Conservation (phyloP, 352 stramenopile genomes). For the Phytopythium boreale region DNA sequence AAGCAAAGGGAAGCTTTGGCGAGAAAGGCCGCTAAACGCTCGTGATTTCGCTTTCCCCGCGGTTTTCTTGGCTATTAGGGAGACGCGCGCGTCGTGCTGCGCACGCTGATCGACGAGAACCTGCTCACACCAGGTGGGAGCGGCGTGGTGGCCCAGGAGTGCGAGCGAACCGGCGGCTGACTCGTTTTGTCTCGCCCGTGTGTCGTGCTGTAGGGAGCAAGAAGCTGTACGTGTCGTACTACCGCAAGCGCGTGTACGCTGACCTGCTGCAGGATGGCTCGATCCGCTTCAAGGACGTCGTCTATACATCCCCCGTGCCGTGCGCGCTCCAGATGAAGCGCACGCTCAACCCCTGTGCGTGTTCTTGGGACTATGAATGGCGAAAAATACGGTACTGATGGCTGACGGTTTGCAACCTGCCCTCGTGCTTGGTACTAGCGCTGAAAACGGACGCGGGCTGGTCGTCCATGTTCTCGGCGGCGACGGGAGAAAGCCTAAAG, state of each 20-base stretch:
- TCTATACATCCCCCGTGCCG: slow-evolving; percentile 73
- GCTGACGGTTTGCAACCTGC: background rate
- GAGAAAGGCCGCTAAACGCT: background rate
- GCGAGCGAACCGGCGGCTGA: background rate
- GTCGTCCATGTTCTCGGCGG: slow-evolving; percentile 73
- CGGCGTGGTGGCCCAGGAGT: background rate
- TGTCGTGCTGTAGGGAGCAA: slow-evolving; percentile 32
- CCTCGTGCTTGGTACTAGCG: slow-evolving; percentile 15
- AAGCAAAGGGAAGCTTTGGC: background rate
- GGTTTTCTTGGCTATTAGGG: slow-evolving; percentile 20
- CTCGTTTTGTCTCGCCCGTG: background rate
- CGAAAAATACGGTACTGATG: background rate
- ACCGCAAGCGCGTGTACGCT: slow-evolving; percentile 74
- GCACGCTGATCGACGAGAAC: slow-evolving; percentile 68
- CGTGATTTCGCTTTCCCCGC: background rate
- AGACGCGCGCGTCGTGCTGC: slow-evolving; percentile 61
- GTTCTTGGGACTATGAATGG: background rate
- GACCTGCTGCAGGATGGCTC: slow-evolving; percentile 71
- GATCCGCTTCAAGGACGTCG: slow-evolving; percentile 71
- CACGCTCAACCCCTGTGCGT: slow-evolving; percentile 69
- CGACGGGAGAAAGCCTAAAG: slow-evolving; percentile 67
- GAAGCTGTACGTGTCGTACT: slow-evolving; percentile 83
- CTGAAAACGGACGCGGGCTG: slow-evolving; percentile 79
- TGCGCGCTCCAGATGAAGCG: slow-evolving; percentile 82
- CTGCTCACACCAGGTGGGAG: slow-evolving; percentile 46